Evolutionary conservation across 108 stramenopile genomes (phyloP), one percentile per base, ranked within the genome.

Genomic region (Seminavis robusta): DNA sequence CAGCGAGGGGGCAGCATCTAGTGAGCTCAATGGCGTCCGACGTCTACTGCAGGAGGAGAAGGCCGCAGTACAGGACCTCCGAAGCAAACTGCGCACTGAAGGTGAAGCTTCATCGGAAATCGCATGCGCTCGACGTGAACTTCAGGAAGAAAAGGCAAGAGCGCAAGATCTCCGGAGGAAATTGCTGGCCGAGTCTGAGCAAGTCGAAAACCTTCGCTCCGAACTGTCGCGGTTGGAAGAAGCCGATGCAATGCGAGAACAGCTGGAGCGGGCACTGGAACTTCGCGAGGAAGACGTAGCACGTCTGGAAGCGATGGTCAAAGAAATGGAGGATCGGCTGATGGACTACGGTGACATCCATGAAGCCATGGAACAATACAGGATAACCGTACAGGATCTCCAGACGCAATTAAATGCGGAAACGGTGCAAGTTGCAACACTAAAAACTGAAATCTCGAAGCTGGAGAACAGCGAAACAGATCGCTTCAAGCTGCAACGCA

Each of bases 271-370:
- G n/a, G n/a, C n/a, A n/a, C n/a, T n/a, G n/a, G n/a, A n/a, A n/a
- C n/a, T n/a, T n/a, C n/a, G n/a, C n/a, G n/a, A n/a, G n/a, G 62
- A 67, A 40, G 37, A 49, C 37, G 42, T 51, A 17, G 56, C 29
- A 2, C 24, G 26, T 15, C 19, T 69, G 15, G 39, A 33, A 8
- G 52, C 25, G 15, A 65, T 59, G 30, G 42, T 62, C 7, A 49
- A 40, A 2, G 52, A 60, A n/a, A 33, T 69, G 3, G 37, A 52
- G 30, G n/a, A n/a, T n/a, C n/a, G n/a, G n/a, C n/a, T n/a, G n/a
- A n/a, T n/a, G n/a, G n/a, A n/a, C n/a, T n/a, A n/a, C n/a, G n/a
- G n/a, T n/a, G n/a, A n/a, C n/a, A n/a, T n/a, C n/a, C n/a, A n/a
- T n/a, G n/a, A n/a, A n/a, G n/a, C n/a, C n/a, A n/a, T n/a, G n/a